A percentile compares a stretch with the other conserved stretches of the same genome.
Evolutionary conservation across 768 basidiomycete species (phyloP).

Genomic region (Naematelia aurantialba): DNA sequence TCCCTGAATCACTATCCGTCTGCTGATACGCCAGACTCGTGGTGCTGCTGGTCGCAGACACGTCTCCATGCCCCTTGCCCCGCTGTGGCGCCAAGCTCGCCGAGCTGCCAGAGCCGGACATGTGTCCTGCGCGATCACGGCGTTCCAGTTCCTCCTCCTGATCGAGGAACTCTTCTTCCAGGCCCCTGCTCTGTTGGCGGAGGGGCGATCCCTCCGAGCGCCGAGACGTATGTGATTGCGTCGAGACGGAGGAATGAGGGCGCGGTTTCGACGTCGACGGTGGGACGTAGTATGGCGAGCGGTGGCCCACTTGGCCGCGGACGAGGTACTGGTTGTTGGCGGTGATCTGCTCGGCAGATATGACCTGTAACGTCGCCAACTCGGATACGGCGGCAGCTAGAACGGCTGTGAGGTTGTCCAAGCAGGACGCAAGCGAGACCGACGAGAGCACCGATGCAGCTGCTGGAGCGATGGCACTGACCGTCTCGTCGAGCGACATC

Average conservation of each 20-base stretch:
- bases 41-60: conserved; percentile 25
- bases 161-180: conserved; percentile 46
- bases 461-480: background rate
- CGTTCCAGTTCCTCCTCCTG: conserved; percentile 14
- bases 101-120: conserved; percentile 1
- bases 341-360: conserved; percentile 27
- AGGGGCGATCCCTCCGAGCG: conserved; percentile 1
- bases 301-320: conserved; percentile 28
- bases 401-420: conserved; percentile 5
- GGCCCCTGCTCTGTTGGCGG: conserved; percentile 21
- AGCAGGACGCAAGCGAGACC: background rate
- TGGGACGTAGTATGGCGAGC: conserved; percentile 13
- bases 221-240: conserved; percentile 12
- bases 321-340: conserved; percentile 19
- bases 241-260: conserved; percentile 20
- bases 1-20: conserved; percentile 36
- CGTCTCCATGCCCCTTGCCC: background rate
- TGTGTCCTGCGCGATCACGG: conserved; percentile 17
- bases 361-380: conserved; percentile 22
- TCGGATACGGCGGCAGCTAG: conserved; percentile 17
- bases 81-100: background rate
- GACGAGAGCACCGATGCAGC: background rate
- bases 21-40: conserved; percentile 35
- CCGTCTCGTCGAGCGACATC: conserved; percentile 26
- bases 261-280: conserved; percentile 7